Percentiles rank a stretch among this genome's conserved stretches.
Conservation (phyloP, 768 basidiomycete genomes). For the Grammothele lineata region DNA sequence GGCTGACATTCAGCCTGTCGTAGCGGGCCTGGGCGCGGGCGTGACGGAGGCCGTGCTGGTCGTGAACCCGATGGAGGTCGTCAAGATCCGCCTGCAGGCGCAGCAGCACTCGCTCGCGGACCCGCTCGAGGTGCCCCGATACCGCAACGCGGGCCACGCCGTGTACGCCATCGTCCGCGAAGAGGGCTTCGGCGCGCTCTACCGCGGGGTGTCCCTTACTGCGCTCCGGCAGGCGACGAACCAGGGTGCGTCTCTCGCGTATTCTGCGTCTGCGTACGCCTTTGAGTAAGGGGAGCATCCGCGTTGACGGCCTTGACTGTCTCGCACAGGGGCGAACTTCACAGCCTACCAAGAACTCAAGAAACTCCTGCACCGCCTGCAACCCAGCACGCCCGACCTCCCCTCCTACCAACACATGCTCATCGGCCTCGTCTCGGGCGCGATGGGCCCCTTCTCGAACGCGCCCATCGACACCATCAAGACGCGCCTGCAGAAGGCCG, state of each 20-base stretch:
- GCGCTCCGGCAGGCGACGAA: conserved; percentile 96
- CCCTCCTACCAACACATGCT: conserved; percentile 96
- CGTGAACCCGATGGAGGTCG: conserved; percentile 98
- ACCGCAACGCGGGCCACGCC: conserved; percentile 95
- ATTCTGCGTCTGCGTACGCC: neutral
- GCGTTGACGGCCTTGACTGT: too few species aligned
- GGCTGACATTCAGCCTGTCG: too few species aligned
- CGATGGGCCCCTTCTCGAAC: conserved; percentile 98
- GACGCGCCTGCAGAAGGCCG: conserved; percentile 87
- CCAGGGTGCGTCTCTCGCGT: conserved; percentile 54
- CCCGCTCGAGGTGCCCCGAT: conserved; percentile 87
- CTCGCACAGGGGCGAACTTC: conserved; percentile 90
- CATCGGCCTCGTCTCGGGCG: conserved; percentile 92
- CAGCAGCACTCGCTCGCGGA: conserved; percentile 96
- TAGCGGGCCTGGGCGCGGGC: conserved; percentile 92
- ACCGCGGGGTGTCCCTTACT: conserved; percentile 90
- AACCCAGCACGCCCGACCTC: conserved; percentile 74
- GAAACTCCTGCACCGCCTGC: conserved; percentile 67
- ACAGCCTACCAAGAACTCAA: conserved; percentile 98
- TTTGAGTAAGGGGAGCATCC: too few species aligned
- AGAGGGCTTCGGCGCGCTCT: conserved; percentile 80
- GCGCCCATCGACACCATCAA: conserved; percentile 95
- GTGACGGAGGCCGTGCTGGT: conserved; percentile 93
- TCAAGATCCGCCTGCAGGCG: conserved; percentile 97
- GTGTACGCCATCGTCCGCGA: conserved; percentile 92